Conservation (phyloP, 768 basidiomycete species). For the Pulveroboletus ravenelii region DNA sequence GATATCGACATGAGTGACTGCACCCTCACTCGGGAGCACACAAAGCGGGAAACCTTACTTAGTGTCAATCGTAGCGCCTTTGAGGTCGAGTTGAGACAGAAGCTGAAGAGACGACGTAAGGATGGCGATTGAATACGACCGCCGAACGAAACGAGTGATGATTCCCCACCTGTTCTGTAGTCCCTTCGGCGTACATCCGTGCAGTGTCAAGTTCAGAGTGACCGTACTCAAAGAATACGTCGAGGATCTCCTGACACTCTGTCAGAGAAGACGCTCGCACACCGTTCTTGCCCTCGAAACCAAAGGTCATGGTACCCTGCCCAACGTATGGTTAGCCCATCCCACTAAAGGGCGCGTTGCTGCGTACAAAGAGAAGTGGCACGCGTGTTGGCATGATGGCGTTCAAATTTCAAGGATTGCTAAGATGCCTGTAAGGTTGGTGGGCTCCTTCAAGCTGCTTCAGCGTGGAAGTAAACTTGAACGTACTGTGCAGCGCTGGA, state of each 20-base stretch:
- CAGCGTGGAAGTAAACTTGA: background rate
- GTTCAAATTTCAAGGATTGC: background rate
- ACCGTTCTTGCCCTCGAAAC: constrained; percentile 38
- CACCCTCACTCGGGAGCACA: background rate
- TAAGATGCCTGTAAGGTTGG: background rate
- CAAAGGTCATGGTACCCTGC: constrained; percentile 49
- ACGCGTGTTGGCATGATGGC: constrained; percentile 25
- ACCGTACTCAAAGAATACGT: constrained; percentile 39
- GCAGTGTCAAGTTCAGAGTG: constrained; percentile 49
- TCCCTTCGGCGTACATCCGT: constrained; percentile 46
- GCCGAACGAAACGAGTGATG: background rate
- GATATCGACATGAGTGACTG: constrained; percentile 1
- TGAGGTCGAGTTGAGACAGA: constrained; percentile 39
- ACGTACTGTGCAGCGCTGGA: background rate
- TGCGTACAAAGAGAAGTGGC: constrained; percentile 25
- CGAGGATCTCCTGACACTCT: constrained; percentile 42
- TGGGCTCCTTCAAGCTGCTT: background rate
- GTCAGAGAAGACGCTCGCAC: constrained; percentile 34
- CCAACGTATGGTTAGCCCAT: background rate
- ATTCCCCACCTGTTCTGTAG: constrained; percentile 45
- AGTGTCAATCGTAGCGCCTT: constrained; percentile 42
- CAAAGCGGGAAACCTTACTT: constrained; percentile 30
- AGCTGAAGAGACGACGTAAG: constrained; percentile 21
- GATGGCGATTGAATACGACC: background rate
- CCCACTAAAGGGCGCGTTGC: background rate